A percentile compares a stretch with the other conserved stretches of the same genome.
Evolutionary conservation across 345 rosid species (phyloP).

Genomic region (Lepidium aucheri): DNA sequence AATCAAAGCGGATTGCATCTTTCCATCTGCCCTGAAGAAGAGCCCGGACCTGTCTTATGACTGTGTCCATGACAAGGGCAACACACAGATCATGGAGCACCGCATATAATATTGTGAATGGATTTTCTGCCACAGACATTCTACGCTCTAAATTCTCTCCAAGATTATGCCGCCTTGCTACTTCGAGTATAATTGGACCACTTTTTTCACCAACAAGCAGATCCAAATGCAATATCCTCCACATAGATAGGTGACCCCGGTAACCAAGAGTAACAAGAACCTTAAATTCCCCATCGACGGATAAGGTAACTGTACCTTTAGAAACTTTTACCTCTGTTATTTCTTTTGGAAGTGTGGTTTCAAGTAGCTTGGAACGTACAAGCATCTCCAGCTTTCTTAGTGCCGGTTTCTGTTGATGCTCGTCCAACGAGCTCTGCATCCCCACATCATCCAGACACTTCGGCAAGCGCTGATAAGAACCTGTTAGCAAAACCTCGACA

Average conservation of each 20-base stretch:
- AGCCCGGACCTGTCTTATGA: slow-evolving; percentile 82
- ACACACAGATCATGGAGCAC: slow-evolving; percentile 90
- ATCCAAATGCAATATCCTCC: slow-evolving; percentile 98
- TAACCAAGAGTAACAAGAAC: slow-evolving; percentile 97
- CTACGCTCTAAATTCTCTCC: slow-evolving; percentile 98
- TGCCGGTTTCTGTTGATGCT: slow-evolving; percentile 74
- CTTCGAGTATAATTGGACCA: slow-evolving; percentile 69
- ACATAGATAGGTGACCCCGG: slow-evolving; percentile 82
- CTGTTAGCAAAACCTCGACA: slow-evolving; percentile 71
- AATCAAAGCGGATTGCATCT: slow-evolving; percentile 82
- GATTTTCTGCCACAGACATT: slow-evolving; percentile 87
- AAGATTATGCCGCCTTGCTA: slow-evolving; percentile 60
- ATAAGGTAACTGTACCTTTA: slow-evolving; percentile 70
- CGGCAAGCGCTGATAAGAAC: slow-evolving; percentile 83
- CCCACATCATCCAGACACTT: slow-evolving; percentile 93
- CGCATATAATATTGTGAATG: slow-evolving; percentile 61
- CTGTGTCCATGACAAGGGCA: slow-evolving; percentile 91
- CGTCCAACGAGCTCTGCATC: slow-evolving; percentile 60
- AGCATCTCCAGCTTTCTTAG: slow-evolving; percentile 80
- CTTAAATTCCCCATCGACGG: slow-evolving; percentile 84
- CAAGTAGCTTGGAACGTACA: slow-evolving; percentile 85
- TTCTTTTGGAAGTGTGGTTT: slow-evolving; percentile 77
- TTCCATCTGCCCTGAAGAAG: slow-evolving; percentile 94
- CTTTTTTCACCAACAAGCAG: slow-evolving; percentile 93
- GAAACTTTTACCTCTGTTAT: slow-evolving; percentile 77